Conservation (phyloP, 352 stramenopile species). For the Pythium myriotylum region DNA sequence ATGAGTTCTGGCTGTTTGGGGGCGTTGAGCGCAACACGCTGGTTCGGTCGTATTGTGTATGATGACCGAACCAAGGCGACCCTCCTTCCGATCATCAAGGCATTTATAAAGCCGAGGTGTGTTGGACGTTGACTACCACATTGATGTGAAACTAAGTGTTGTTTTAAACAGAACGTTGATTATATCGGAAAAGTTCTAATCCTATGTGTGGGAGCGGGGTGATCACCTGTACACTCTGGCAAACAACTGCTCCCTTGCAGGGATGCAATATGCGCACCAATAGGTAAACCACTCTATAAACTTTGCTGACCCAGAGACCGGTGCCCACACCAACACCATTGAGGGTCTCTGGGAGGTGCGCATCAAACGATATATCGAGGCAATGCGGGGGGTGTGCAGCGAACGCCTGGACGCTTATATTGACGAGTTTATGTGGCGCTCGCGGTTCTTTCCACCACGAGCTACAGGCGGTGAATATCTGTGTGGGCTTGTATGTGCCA, state of each 20-base stretch:
- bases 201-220: slow-evolving; percentile 23
- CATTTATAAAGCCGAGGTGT: too few species aligned
- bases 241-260: slow-evolving; percentile 13
- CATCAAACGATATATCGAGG: too few species aligned
- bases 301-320: slow-evolving; percentile 17
- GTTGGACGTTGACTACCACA: too few species aligned
- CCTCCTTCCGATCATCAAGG: slow-evolving; percentile 6
- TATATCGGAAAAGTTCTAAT: slow-evolving; percentile 27
- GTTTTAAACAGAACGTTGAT: slow-evolving; percentile 20
- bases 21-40: slow-evolving; percentile 28
- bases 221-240: slow-evolving; percentile 1
- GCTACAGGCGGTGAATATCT: too few species aligned
- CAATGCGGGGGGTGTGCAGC: too few species aligned
- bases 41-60: slow-evolving; percentile 28
- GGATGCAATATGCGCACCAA: slow-evolving; percentile 13
- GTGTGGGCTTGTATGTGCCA: too few species aligned
- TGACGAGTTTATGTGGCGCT: too few species aligned
- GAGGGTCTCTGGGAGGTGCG: slow-evolving; percentile 23
- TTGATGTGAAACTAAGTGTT: not conserved
- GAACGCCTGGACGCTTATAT: too few species aligned
- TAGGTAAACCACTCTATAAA: too few species aligned
- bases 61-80: slow-evolving; percentile 28
- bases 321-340: slow-evolving; percentile 20
- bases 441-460: too few species aligned
- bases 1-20: slow-evolving; percentile 39